Conservation (phyloP, 208 protist genomes). For the Lotmaria passim region DNA sequence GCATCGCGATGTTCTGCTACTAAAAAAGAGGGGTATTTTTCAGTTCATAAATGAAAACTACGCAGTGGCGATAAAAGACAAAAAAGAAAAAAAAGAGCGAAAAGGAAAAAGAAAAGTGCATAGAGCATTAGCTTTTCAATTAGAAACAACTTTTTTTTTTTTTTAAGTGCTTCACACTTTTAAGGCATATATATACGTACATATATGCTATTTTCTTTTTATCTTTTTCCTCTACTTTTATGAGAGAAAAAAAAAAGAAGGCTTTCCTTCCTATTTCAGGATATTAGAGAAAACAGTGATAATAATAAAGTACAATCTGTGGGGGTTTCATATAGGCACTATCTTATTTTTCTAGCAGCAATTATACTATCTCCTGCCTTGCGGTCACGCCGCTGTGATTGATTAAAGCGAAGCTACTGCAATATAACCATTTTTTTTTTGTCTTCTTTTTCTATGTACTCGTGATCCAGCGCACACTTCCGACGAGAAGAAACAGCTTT, state of each 20-base stretch:
- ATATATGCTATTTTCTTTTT: no score
- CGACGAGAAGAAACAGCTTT: constrained; percentile 70
- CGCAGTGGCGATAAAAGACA: constrained; percentile 1
- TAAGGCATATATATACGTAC: no score
- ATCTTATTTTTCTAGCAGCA: no score
- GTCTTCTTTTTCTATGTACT: constrained; percentile 36
- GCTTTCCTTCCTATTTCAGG: background rate
- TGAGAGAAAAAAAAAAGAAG: background rate
- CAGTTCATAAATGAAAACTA: background rate
- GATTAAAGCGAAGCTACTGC: no score
- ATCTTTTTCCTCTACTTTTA: background rate
- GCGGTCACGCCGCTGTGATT: no score
- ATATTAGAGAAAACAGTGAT: background rate
- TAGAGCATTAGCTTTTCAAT: no score
- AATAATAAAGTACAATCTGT: no score
- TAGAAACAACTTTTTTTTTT: no score
- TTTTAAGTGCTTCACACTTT: no score
- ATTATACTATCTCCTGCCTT: no score
- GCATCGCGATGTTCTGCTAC: constrained; percentile 21
- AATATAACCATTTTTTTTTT: constrained; percentile 7
- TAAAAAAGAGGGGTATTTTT: constrained; percentile 5
- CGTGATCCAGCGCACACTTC: constrained; percentile 79
- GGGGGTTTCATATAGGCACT: no score
- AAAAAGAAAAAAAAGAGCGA: background rate
- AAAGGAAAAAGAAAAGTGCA: background rate